Evolutionary conservation across 352 stramenopile genomes (phyloP).

Genomic region (Pythium graminicola): DNA sequence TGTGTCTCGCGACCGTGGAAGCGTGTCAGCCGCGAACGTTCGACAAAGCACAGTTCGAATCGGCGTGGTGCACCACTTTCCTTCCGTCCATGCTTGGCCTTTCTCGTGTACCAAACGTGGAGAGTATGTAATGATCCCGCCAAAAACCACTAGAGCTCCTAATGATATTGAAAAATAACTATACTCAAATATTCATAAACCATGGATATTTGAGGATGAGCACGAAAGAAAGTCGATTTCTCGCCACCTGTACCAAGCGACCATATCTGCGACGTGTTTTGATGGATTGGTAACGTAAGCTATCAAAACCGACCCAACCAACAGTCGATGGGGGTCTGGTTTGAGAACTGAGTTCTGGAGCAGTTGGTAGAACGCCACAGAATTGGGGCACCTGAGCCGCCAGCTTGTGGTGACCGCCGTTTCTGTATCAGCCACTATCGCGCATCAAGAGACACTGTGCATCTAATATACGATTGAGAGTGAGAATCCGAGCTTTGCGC

Average conservation of each 20-base stretch:
- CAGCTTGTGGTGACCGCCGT: no score
- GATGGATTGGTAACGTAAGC: no score
- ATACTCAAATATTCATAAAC: slow-evolving; percentile 17
- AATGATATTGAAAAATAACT: background rate
- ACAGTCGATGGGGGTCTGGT: no score
- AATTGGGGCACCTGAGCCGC: no score
- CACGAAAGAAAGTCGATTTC: slow-evolving; percentile 1
- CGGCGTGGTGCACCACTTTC: slow-evolving; percentile 4
- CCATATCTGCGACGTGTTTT: slow-evolving; percentile 2
- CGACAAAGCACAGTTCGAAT: slow-evolving; percentile 12
- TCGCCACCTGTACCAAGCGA: slow-evolving; percentile 6
- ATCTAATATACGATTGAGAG: no score
- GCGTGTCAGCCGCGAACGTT: background rate
- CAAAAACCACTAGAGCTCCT: slow-evolving; percentile 9
- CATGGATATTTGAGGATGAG: slow-evolving; percentile 2
- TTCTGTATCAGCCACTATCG: no score
- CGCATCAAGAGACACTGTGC: no score
- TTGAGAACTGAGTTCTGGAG: no score
- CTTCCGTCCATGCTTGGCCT: slow-evolving; percentile 1
- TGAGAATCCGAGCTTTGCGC: no score
- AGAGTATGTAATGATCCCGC: slow-evolving; percentile 14
- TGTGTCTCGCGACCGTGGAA: slow-evolving; percentile 9
- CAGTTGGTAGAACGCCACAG: no score
- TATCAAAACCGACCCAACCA: no score
- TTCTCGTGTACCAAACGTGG: slow-evolving; percentile 9